Percentiles rank a stretch among this genome's conserved stretches.
Conservation (phyloP, 331 rosid genomes). For the Saraca asoca region DNA sequence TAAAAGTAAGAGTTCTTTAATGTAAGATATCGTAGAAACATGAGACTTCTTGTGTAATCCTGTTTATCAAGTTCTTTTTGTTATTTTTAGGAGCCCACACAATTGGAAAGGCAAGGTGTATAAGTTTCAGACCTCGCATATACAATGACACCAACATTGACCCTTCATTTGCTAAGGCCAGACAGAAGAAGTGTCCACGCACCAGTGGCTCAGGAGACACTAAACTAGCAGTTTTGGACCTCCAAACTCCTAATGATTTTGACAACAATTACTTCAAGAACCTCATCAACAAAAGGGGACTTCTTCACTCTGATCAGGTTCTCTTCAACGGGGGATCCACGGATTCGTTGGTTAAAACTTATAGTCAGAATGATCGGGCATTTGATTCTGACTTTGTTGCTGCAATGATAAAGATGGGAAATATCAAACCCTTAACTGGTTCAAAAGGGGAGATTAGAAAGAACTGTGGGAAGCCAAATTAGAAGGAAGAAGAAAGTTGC, state of each 20-base stretch:
- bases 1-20: too few relatives aligned
- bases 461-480: conserved; percentile 15
- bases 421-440: conserved; percentile 64
- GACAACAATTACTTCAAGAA: conserved; percentile 68
- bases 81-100: conserved; percentile 73
- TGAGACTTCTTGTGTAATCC: not conserved
- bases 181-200: conserved; percentile 53
- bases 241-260: conserved; percentile 50
- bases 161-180: conserved; percentile 48
- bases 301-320: conserved; percentile 71
- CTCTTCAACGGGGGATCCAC: conserved; percentile 67
- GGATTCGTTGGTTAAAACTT: conserved; percentile 53
- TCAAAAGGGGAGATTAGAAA: conserved; percentile 71
- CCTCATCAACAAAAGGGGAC: conserved; percentile 61
- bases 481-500: too few relatives aligned
- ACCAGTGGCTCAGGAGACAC: conserved; percentile 48
- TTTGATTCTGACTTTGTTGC: conserved; percentile 55
- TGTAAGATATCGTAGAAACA: too few relatives aligned
- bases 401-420: conserved; percentile 84
- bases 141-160: conserved; percentile 60
- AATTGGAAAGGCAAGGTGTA: conserved; percentile 72
- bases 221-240: conserved; percentile 57
- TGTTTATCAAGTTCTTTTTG: not conserved
- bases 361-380: conserved; percentile 39
- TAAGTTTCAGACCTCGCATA: conserved; percentile 34